phyloP scores from a whole-genome alignment of 768 basidiomycete genomes.

The Mycena pura region DNA sequence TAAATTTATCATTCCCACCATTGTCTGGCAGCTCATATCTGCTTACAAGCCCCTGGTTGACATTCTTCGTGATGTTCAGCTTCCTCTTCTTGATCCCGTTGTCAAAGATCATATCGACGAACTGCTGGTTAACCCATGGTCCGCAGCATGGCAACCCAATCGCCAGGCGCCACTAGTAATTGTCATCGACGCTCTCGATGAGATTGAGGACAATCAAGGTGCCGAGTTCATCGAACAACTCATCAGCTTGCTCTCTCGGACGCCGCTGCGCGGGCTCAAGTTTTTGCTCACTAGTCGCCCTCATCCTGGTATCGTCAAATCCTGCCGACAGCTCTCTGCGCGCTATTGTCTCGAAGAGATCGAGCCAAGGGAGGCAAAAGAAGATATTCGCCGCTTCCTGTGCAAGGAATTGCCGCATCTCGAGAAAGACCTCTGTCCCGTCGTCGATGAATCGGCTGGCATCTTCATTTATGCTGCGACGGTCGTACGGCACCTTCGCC shows the following conservation, averaged over 20 bases:
- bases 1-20: neutral
- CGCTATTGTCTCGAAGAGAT: neutral
- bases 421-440: neutral
- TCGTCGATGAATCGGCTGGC: neutral
- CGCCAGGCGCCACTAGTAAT: conserved; percentile 19
- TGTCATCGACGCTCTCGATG: conserved; percentile 36
- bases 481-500: too few species aligned
- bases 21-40: neutral
- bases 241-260: neutral
- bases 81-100: neutral
- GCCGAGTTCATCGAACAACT: neutral
- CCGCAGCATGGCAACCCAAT: conserved; percentile 17
- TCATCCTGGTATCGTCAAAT: neutral
- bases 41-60: neutral
- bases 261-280: neutral
- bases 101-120: neutral
- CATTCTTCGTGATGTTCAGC: neutral
- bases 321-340: neutral
- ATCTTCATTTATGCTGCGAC: neutral
- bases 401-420: neutral
- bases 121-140: neutral
- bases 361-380: neutral
- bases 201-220: conserved; percentile 23
- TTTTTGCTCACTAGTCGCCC: conserved; percentile 5
- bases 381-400: neutral